phyloP scores from a whole-genome alignment of 2,329 filamentous ascomycete genomes.

The Penicillium crustosum region DNA sequence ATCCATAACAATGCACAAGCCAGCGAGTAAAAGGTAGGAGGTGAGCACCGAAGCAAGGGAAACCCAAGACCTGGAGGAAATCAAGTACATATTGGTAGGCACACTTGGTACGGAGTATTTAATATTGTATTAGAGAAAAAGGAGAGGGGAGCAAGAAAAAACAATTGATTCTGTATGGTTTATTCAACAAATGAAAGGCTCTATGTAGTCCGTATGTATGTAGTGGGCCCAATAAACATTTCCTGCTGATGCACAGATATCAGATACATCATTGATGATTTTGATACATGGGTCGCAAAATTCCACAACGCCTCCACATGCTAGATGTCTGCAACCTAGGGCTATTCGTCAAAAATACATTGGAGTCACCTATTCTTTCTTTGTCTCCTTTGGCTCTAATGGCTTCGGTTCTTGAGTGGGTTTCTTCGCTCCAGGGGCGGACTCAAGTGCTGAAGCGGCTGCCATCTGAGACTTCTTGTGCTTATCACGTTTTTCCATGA shows the following conservation, averaged over 20 bases:
- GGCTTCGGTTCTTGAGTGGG: neutral
- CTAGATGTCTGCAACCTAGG: conserved; percentile 7
- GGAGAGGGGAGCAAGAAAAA: no score
- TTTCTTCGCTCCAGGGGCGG: conserved; percentile 1
- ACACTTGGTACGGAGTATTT: no score
- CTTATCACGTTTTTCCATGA: conserved; percentile 77
- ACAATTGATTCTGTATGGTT: neutral
- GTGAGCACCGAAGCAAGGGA: no score
- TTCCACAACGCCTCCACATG: conserved; percentile 22
- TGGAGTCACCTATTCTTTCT: neutral
- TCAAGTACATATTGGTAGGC: no score
- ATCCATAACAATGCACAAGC: no score
- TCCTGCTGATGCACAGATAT: conserved; percentile 10
- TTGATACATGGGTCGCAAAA: conserved; percentile 15
- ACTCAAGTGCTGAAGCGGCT: conserved; percentile 19
- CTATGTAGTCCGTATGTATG: conserved; percentile 7
- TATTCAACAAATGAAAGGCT: conserved; percentile 7
- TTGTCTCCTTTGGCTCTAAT: conserved; percentile 17
- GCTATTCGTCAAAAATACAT: conserved; percentile 1
- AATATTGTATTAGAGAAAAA: neutral
- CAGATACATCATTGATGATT: conserved; percentile 11
- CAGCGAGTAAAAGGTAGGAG: no score
- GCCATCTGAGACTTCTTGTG: conserved; percentile 46
- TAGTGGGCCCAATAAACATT: neutral
- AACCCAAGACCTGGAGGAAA: no score